Base-by-base conservation (phyloP, 139 green algal genomes). In the Coccomyxa sp. region DNA sequence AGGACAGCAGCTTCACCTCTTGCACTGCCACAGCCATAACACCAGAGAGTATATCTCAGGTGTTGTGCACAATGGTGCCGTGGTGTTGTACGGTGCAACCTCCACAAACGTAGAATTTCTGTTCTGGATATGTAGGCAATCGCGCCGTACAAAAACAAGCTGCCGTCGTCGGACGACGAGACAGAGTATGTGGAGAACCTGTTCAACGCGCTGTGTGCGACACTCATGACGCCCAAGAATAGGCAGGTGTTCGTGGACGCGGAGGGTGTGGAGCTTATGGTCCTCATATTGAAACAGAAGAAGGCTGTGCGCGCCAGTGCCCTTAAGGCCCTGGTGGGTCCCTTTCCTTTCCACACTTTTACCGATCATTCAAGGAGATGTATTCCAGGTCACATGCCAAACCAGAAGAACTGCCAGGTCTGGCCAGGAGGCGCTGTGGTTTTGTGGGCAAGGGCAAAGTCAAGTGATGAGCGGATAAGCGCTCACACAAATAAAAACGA, bases 161-260 rank as follows among this genome's bases (percentile, higher is more conserved):
- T 93, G 75, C 90, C 91, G 0, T 66, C 45, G 27, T 88, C 83
- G 0, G 63, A 87, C 0, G 94, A 95, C 51, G 94, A 97, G 88
- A 89, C 93, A 82, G 95, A 98, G 88, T 92, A 92, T 63, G 79
- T 98, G 79, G 92, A 93, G 86, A 98, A 99, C 88, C 84, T 96
- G 68, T 98, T 98, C 82, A 94, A 98, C 82, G 89, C 92, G 23
- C 84, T 98, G 27, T 97, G 94, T 88, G 91, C 89, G 28, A 91
- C 89, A 67, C 87, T 98, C 23, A 93, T 98, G 93, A 80, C 90
- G 81, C 86, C 79, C 17, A 88, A 89, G 30, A 91, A 82, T 27
- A 90, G 91, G 81, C 59, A 88, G 15, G 58, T 86, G 10, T 86
- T 82, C 88, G 78, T 88, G 83, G 74, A 89, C 81, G 86, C 81